Evolutionary conservation across 129 eudicot genomes (phyloP).

Genomic region (Scalesia atractyloides): DNA sequence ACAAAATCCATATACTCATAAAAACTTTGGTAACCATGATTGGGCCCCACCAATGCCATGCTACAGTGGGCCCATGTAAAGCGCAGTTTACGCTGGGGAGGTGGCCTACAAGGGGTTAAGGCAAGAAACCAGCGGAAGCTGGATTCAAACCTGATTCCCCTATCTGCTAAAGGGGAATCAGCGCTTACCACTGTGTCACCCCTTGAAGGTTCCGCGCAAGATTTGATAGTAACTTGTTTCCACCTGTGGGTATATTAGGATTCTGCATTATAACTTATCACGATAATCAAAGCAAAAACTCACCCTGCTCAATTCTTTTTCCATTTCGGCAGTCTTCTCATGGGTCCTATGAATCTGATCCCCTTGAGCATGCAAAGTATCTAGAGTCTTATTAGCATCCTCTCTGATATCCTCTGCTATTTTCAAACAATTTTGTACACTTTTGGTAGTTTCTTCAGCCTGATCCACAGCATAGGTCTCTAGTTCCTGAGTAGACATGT

Average conservation of each 20-base stretch:
- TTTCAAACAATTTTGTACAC: constrained; percentile 70
- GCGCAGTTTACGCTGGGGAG: background rate
- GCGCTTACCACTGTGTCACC: background rate
- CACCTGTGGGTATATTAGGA: background rate
- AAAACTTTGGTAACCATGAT: background rate
- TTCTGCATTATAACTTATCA: background rate
- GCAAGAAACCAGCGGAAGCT: background rate
- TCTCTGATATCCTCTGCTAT: constrained; percentile 83
- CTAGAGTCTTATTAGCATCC: constrained; percentile 73
- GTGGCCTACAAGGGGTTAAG: background rate
- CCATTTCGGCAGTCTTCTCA: constrained; percentile 69
- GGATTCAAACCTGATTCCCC: background rate
- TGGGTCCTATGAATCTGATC: constrained; percentile 94
- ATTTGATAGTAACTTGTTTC: background rate
- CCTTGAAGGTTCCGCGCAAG: background rate
- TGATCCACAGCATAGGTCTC: constrained; percentile 73
- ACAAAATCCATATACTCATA: background rate
- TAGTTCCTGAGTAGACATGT: constrained; percentile 80
- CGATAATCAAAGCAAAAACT: background rate
- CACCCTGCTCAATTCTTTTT: constrained; percentile 80
- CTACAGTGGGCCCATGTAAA: background rate
- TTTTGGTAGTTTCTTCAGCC: constrained; percentile 70
- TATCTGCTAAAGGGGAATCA: background rate
- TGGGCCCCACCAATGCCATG: too few species aligned
- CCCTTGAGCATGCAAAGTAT: constrained; percentile 91